Evolutionary conservation across 2,329 filamentous ascomycete species (phyloP).

Genomic region (Calonectria crousiana): DNA sequence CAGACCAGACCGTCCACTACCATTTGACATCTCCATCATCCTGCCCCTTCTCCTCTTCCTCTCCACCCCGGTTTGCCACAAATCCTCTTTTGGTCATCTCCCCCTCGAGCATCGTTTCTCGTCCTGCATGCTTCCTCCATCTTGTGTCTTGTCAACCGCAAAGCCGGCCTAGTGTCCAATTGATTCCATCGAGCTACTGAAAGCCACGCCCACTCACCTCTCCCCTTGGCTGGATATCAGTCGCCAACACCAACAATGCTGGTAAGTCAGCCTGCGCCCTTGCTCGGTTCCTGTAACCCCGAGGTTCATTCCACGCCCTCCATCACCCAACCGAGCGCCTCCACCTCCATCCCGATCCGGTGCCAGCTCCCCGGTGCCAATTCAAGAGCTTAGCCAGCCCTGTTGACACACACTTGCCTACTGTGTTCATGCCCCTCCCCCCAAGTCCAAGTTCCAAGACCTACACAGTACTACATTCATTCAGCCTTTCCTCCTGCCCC

Average conservation of each 20-base stretch:
- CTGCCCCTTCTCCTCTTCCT: constrained; percentile 14
- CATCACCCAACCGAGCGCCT: constrained; percentile 1
- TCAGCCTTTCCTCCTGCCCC: constrained; percentile 4
- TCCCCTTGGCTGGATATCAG: neutral
- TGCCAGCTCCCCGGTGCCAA: constrained; percentile 39
- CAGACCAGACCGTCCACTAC: constrained; percentile 13
- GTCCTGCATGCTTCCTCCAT: neutral
- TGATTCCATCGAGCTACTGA: neutral
- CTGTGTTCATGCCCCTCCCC: constrained; percentile 27
- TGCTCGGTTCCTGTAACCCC: constrained; percentile 33
- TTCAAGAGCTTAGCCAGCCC: constrained; percentile 21
- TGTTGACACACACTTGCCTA: constrained; percentile 30
- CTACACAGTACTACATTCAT: neutral
- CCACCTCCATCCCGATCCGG: constrained; percentile 32
- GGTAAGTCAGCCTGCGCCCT: constrained; percentile 18
- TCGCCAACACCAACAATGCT: constrained; percentile 8
- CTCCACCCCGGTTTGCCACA: constrained; percentile 17
- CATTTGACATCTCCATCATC: constrained; percentile 13
- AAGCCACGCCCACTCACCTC: neutral
- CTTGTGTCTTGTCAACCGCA: neutral
- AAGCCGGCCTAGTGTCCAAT: neutral
- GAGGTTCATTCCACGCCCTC: constrained; percentile 27
- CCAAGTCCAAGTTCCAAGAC: constrained; percentile 19
- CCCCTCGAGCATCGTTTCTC: neutral
- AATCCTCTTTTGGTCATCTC: neutral